phyloP scores from a whole-genome alignment of 176 grass and related monocot species.

The Oryza glumipatula region DNA sequence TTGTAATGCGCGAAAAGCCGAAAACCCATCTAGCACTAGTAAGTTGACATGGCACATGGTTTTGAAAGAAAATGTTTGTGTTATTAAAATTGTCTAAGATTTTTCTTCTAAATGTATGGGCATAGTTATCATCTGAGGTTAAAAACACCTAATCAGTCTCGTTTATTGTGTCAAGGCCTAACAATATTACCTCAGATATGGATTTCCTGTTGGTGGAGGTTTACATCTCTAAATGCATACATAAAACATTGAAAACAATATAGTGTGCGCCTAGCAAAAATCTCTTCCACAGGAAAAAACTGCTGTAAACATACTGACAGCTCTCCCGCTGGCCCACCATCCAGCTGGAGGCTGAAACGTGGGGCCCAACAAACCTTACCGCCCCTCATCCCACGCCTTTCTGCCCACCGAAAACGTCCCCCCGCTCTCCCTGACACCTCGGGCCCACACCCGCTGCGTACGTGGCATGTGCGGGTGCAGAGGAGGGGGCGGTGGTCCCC shows the following conservation, averaged over 20 bases:
- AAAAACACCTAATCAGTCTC: neutral
- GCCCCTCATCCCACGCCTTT: neutral
- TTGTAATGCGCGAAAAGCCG: no score
- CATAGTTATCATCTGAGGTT: neutral
- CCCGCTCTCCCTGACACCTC: fast-evolving
- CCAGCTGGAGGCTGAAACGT: neutral
- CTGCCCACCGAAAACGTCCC: neutral
- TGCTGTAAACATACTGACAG: slow-evolving; percentile 2
- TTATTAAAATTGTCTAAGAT: neutral
- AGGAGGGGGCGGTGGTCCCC: neutral
- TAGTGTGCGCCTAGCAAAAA: neutral
- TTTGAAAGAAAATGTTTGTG: neutral
- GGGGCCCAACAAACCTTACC: neutral
- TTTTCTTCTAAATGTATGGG: neutral
- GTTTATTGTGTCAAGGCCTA: no score
- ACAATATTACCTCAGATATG: no score
- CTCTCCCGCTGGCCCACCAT: neutral
- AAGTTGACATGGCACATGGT: neutral
- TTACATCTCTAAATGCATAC: no score
- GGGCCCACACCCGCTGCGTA: neutral
- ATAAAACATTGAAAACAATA: neutral
- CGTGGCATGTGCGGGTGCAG: no score
- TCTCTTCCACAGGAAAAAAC: neutral
- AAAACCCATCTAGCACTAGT: no score
- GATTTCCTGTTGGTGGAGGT: no score